Evolutionary conservation across 1,139 yeast genomes (phyloP).

Genomic region (Candida freyschussii): DNA sequence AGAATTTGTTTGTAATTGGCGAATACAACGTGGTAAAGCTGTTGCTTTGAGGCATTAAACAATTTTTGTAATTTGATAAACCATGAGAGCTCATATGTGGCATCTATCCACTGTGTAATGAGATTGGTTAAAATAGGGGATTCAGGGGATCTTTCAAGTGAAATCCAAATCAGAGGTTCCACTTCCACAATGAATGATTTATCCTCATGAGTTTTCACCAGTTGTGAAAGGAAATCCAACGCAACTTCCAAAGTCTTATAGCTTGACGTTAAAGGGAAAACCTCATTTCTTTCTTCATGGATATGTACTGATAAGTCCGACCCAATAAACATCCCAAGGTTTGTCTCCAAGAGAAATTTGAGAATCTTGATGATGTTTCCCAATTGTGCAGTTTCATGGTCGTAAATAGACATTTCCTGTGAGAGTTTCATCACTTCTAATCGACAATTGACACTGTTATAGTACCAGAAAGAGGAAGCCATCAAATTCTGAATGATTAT

Average conservation of each 20-base stretch:
- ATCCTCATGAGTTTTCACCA: slow-evolving; percentile 32
- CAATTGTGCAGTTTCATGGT: slow-evolving; percentile 7
- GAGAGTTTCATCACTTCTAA: slow-evolving; percentile 31
- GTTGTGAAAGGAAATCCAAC: slow-evolving; percentile 34
- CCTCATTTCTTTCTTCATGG: slow-evolving; percentile 30
- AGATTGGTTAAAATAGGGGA: slow-evolving; percentile 21
- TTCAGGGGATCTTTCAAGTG: slow-evolving; percentile 35
- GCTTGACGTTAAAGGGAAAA: slow-evolving; percentile 35
- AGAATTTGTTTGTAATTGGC: slow-evolving; percentile 16
- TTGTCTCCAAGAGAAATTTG: slow-evolving; percentile 13
- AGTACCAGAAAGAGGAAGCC: slow-evolving; percentile 20
- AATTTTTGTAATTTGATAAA: slow-evolving; percentile 33
- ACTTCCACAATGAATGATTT: slow-evolving; percentile 27
- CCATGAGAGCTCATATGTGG: slow-evolving; percentile 32
- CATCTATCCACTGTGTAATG: slow-evolving; percentile 31
- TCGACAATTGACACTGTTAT: slow-evolving; percentile 21
- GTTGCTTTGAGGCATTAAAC: slow-evolving; percentile 33
- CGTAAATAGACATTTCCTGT: slow-evolving; percentile 25
- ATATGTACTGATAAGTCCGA: slow-evolving; percentile 25
- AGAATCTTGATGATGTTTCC: slow-evolving; percentile 11
- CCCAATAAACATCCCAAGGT: slow-evolving; percentile 17
- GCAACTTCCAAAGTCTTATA: slow-evolving; percentile 28
- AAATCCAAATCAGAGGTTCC: slow-evolving; percentile 39
- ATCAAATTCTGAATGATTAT: slow-evolving; percentile 26
- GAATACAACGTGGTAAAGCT: slow-evolving; percentile 27